These are phyloP conservation scores for Stenocarpella maydis DNA, from an alignment of 2,329 filamentous ascomycete genomes.

Conservation along the genomic window DNA sequence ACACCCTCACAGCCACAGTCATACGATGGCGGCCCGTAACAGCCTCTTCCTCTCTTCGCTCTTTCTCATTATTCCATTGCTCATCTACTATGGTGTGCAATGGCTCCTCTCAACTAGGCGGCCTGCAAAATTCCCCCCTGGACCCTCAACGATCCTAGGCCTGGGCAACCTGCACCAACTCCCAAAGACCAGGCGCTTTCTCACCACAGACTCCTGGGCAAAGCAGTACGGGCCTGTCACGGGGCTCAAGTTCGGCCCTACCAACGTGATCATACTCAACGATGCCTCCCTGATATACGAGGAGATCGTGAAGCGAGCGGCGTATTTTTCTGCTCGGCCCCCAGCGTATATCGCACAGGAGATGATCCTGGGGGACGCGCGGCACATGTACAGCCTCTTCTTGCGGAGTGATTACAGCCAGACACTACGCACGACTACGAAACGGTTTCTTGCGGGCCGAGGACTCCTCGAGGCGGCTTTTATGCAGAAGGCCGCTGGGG, in stretches of 20 bases:
- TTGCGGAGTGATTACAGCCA: conserved; percentile 3
- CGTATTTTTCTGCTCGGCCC: not conserved
- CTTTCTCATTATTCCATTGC: no score
- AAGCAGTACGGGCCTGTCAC: not conserved
- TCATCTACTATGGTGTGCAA: not conserved
- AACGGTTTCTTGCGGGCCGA: not conserved
- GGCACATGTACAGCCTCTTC: not conserved
- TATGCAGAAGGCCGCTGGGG: not conserved
- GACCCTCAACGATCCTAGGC: not conserved
- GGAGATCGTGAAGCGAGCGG: not conserved
- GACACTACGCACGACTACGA: not conserved
- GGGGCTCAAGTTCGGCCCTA: conserved; percentile 9
- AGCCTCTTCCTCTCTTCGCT: no score
- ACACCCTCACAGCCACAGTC: no score
- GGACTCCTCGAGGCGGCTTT: not conserved
- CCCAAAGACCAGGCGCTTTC: not conserved
- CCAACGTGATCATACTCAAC: conserved; percentile 1
- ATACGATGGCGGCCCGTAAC: no score
- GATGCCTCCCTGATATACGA: not conserved
- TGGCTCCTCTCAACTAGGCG: not conserved
- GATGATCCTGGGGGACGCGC: not conserved
- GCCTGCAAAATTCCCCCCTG: not conserved
- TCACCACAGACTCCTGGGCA: not conserved
- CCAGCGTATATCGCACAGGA: not conserved
- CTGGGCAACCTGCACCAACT: not conserved